Evolutionary conservation across 1,284 basidiomycete species (phyloP).

Genomic region (Cryptococcus sp.): DNA sequence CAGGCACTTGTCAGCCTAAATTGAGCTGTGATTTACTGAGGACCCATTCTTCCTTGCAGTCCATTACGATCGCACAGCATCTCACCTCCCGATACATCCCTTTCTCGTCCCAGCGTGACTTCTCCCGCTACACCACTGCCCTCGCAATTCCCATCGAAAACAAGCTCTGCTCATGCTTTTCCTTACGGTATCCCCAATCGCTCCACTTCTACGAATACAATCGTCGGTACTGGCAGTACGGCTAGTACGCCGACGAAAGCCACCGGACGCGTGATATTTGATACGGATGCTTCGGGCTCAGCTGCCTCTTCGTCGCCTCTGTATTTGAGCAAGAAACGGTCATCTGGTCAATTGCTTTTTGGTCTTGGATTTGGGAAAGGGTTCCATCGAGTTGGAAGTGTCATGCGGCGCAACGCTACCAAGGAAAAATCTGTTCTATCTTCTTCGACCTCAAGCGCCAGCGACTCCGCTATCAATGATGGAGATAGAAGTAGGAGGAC

Average conservation of each 20-base stretch:
- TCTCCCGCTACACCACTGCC: not conserved
- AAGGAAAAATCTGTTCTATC: not conserved
- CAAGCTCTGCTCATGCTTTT: not conserved
- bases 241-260: too few species aligned
- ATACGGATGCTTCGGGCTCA: not conserved
- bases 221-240: too few species aligned
- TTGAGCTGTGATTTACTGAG: too few species aligned
- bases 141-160: not conserved
- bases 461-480: too few species aligned
- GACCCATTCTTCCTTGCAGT: not conserved
- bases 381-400: conserved; percentile 17
- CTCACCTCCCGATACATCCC: not conserved
- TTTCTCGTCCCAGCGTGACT: not conserved
- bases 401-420: conserved; percentile 14
- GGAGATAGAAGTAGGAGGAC: not conserved
- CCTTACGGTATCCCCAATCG: not conserved
- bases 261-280: too few species aligned
- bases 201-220: not conserved
- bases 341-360: conserved; percentile 16
- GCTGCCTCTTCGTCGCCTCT: not conserved
- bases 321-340: conserved; percentile 9
- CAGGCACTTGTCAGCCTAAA: too few species aligned
- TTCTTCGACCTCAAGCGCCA: too few species aligned
- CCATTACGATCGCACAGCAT: not conserved
- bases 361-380: conserved; percentile 19